These are phyloP conservation scores for Fomitopsis betulina DNA, from an alignment of 1,284 basidiomycete species.

Conservation along the genomic window DNA sequence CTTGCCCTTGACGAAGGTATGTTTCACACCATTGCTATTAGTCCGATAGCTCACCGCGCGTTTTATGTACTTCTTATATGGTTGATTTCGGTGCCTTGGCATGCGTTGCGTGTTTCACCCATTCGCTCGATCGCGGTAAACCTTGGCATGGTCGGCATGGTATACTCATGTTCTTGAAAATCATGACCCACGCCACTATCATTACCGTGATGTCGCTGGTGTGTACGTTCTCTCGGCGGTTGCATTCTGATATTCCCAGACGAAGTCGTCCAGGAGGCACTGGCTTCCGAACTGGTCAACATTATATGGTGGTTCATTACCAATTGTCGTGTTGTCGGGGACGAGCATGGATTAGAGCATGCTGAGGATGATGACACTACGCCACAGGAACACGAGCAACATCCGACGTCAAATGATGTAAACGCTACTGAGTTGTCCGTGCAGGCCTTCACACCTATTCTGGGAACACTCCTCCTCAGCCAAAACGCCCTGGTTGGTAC, in stretches of 20 bases:
- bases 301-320: slow-evolving; percentile 97
- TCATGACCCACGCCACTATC: slow-evolving; percentile 6
- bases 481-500: slow-evolving; percentile 73
- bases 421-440: slow-evolving; percentile 57
- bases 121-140: not conserved
- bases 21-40: slow-evolving; percentile 20
- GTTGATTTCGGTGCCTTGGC: not conserved
- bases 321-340: slow-evolving; percentile 58
- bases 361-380: not conserved
- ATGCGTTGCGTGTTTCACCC: not conserved
- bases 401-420: not conserved
- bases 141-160: not conserved
- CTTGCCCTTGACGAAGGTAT: slow-evolving; percentile 86
- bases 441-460: slow-evolving; percentile 86
- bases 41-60: not conserved
- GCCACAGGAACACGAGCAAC: not conserved
- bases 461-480: slow-evolving; percentile 85
- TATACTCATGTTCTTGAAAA: not conserved
- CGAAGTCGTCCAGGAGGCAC: slow-evolving; percentile 87
- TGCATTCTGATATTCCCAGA: slow-evolving; percentile 42
- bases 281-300: slow-evolving; percentile 77
- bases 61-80: not conserved
- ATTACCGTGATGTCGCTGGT: not conserved
- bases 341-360: slow-evolving; percentile 22
- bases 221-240: not conserved